Evolutionary conservation across 192 early-diverging fungal species (phyloP), one percentile per base, ranked within the genome.

Genomic region (Borealophlyctis nickersoniae): DNA sequence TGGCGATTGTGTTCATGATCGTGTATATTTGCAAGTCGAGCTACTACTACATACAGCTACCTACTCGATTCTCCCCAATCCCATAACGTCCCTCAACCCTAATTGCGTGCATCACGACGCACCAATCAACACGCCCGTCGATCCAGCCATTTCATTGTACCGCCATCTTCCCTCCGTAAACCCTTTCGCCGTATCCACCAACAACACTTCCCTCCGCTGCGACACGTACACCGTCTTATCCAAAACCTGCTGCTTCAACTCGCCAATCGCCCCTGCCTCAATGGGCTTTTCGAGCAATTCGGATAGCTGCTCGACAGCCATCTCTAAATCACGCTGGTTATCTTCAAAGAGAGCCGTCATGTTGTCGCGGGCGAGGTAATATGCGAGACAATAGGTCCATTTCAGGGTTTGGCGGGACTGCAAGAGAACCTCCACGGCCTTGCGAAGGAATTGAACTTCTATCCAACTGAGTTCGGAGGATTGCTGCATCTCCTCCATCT

Each of bases 351-450:
- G 73, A 11, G 81, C 88, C 16, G 93, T 95, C 69, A 88, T 77
- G 78, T 98, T 98, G 65, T 86, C 83, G 32, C 87, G 78, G 13
- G 73, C 68, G 69, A 99, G 84, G 66, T 96, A 99, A 77, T 91
- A 99, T 0, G 94, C 97, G 72, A 99, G 91, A 4, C 88, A 89
- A 73, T 97, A 99, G 0, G 95, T 95, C 97, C 97, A 99, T 66
- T 93, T 96, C 26, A 99, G 81, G 0, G 93, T 96, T 71, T 80
- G 88, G 66, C 97, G 92, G 63, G 93, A 92, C 54, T 89, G 73
- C 5, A 93, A 82, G 27, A 97, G 83, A 0, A 89, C 89, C 65
- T 94, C 91, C 33, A 95, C 94, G 4, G 96, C 95, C 35, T 88
- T 89, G 52, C 86, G 85, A 30, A 99, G 74, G 70, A 99, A 99